Conservation (phyloP, 2,329 filamentous ascomycete species). For the Microcera coccophila region DNA sequence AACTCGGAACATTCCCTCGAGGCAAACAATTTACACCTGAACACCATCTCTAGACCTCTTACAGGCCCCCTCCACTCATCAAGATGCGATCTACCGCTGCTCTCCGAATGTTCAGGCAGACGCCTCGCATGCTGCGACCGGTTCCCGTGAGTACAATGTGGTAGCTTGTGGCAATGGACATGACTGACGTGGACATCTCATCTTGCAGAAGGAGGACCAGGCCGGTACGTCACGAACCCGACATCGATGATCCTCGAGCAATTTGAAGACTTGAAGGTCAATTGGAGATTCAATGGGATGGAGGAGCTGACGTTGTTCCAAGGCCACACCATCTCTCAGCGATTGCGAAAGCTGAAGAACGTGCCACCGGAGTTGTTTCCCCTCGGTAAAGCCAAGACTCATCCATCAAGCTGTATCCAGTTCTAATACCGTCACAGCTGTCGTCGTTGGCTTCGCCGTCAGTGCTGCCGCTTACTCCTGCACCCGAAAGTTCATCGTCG, state of each 20-base stretch:
- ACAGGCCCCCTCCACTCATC: slow-evolving; percentile 32
- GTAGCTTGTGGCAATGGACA: background rate
- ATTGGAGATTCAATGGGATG: slow-evolving; percentile 15
- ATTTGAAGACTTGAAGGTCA: slow-evolving; percentile 11
- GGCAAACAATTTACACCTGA: slow-evolving; percentile 32
- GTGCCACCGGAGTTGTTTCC: slow-evolving; percentile 93
- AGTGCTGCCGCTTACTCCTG: slow-evolving; percentile 78
- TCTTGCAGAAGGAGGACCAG: slow-evolving; percentile 60
- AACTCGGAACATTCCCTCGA: slow-evolving; percentile 29
- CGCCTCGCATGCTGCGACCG: slow-evolving; percentile 63
- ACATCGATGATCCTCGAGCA: slow-evolving; percentile 9
- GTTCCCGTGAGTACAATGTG: slow-evolving; percentile 58
- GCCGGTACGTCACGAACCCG: slow-evolving; percentile 51
- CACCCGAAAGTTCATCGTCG: slow-evolving; percentile 74
- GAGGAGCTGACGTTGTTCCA: slow-evolving; percentile 22
- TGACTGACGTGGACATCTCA: slow-evolving; percentile 23
- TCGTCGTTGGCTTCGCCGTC: slow-evolving; percentile 84
- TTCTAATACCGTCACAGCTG: slow-evolving; percentile 50
- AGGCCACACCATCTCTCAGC: slow-evolving; percentile 98
- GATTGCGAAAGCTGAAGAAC: slow-evolving; percentile 81
- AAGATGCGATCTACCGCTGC: slow-evolving; percentile 64
- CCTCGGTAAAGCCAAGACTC: slow-evolving; percentile 61
- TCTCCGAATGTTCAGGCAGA: slow-evolving; percentile 65
- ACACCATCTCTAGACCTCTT: slow-evolving; percentile 26
- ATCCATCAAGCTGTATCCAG: slow-evolving; percentile 14